phyloP scores from a whole-genome alignment of 768 basidiomycete genomes.

The Boletus insuetus region DNA sequence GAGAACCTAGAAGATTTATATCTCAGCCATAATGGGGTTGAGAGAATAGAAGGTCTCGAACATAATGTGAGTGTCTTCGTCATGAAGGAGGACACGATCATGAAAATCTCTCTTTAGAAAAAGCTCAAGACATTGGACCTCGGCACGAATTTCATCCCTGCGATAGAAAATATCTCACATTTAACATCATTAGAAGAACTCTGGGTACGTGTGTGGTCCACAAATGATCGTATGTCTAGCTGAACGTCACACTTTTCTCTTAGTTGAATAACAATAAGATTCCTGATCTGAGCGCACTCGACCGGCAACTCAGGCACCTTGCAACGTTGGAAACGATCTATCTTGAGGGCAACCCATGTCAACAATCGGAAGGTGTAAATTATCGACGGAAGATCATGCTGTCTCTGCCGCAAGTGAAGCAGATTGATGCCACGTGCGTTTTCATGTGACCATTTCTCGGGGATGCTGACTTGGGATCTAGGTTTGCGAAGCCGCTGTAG shows the following conservation, averaged over 20 bases:
- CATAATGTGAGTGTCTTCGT: conserved; percentile 58
- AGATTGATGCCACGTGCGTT: conserved; percentile 94
- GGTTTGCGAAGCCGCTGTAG: conserved; percentile 73
- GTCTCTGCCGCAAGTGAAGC: conserved; percentile 82
- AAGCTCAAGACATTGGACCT: conserved; percentile 86
- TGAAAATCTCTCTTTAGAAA: conserved; percentile 27
- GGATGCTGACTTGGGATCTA: conserved; percentile 4
- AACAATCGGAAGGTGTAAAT: conserved; percentile 66
- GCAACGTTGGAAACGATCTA: conserved; percentile 81
- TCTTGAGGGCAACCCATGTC: conserved; percentile 93
- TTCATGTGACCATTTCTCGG: no score
- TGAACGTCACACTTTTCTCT: conserved; percentile 1
- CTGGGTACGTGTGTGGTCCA: conserved; percentile 60
- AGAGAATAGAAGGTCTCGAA: conserved; percentile 79
- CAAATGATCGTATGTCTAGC: not conserved
- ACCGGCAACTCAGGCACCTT: conserved; percentile 60
- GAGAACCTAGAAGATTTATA: conserved; percentile 84
- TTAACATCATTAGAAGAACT: conserved; percentile 80
- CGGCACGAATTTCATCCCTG: conserved; percentile 78
- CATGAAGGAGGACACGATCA: not conserved
- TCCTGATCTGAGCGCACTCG: conserved; percentile 62
- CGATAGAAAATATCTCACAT: conserved; percentile 81
- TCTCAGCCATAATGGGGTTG: conserved; percentile 90
- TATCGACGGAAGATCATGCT: conserved; percentile 91
- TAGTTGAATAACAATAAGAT: conserved; percentile 91